These are phyloP conservation scores for Chalaropsis ovoidea DNA, from an alignment of 2,329 filamentous ascomycete species.

Conservation along the genomic window DNA sequence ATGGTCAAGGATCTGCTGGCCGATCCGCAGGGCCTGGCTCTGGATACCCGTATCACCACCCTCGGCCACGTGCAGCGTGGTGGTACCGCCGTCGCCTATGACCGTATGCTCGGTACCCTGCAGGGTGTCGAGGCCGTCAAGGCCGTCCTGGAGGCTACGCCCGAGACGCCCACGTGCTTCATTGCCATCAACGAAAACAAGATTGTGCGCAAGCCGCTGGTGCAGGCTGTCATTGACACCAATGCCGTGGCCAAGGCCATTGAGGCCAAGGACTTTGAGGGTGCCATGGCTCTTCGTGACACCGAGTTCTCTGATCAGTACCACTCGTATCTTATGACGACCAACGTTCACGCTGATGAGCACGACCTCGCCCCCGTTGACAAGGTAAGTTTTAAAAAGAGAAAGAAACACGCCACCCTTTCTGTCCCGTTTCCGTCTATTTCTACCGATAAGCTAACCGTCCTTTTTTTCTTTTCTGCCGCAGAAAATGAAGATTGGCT, in stretches of 20 bases:
- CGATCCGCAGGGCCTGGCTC: constrained; percentile 56
- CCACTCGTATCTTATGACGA: constrained; percentile 81
- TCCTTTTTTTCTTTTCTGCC: constrained; percentile 18
- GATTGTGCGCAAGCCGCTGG: constrained; percentile 78
- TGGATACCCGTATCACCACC: constrained; percentile 91
- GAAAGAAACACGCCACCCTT: too few relatives aligned
- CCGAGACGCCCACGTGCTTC: constrained; percentile 82
- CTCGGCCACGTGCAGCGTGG: constrained; percentile 96
- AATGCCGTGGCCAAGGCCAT: constrained; percentile 77
- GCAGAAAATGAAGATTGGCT: constrained; percentile 81
- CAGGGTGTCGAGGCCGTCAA: constrained; percentile 92
- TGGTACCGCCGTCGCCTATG: constrained; percentile 83
- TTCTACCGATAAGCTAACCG: neutral
- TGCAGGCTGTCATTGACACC: constrained; percentile 80
- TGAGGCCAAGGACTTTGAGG: constrained; percentile 71
- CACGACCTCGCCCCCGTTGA: constrained; percentile 53
- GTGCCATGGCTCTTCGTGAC: constrained; percentile 79
- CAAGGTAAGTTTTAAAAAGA: constrained; percentile 57
- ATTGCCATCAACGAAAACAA: constrained; percentile 98
- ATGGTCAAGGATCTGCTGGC: constrained; percentile 86
- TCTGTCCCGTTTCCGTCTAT: neutral
- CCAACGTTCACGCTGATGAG: constrained; percentile 62
- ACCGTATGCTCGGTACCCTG: constrained; percentile 82
- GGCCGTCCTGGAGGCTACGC: constrained; percentile 78
- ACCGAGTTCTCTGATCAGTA: constrained; percentile 92